A percentile compares a stretch with the other conserved stretches of the same genome.
These are phyloP conservation scores for Magnaporthiopsis poae DNA, from an alignment of 2,329 filamentous ascomycete genomes.

Conservation along the genomic window DNA sequence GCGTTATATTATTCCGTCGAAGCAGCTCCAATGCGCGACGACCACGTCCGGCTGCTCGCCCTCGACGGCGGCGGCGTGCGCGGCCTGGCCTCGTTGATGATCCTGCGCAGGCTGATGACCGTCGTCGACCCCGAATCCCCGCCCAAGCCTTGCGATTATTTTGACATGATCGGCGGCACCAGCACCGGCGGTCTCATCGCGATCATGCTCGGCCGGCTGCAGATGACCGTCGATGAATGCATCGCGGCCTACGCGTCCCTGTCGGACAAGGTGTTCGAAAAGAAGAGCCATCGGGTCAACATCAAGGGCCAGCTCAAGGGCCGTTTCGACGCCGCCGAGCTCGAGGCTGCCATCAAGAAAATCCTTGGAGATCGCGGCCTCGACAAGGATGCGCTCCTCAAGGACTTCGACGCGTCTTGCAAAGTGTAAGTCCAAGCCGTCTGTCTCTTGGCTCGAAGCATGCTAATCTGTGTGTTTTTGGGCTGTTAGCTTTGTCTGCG, in stretches of 20 bases:
- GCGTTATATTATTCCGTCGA: too few species aligned
- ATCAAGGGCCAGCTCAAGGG: conserved; percentile 15
- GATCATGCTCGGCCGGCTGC: conserved; percentile 33
- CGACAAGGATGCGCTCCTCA: conserved; percentile 14
- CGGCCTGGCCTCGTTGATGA: conserved; percentile 23
- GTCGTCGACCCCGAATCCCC: conserved; percentile 17
- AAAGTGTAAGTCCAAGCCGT: conserved; percentile 15
- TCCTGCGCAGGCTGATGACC: conserved; percentile 23
- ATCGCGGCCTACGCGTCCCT: conserved; percentile 25
- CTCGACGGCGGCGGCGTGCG: conserved; percentile 26
- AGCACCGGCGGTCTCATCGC: conserved; percentile 29
- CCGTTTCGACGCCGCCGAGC: conserved; percentile 13
- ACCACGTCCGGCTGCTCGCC: conserved; percentile 15
- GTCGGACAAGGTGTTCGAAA: conserved; percentile 15
- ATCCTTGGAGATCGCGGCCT: conserved; percentile 11
- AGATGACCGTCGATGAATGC: conserved; percentile 29
- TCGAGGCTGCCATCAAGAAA: conserved; percentile 15
- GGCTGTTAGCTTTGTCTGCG: conserved; percentile 16
- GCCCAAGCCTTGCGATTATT: conserved; percentile 22
- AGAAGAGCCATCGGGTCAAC: conserved; percentile 13
- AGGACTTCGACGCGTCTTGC: conserved; percentile 13
- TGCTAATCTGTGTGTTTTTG: conserved; percentile 1
- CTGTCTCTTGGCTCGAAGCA: not conserved
- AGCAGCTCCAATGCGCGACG: too few species aligned
- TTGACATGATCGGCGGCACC: conserved; percentile 30